Evolutionary conservation across 2,329 filamentous ascomycete species (phyloP).

Genomic region (Sclerotiophoma versabilis): DNA sequence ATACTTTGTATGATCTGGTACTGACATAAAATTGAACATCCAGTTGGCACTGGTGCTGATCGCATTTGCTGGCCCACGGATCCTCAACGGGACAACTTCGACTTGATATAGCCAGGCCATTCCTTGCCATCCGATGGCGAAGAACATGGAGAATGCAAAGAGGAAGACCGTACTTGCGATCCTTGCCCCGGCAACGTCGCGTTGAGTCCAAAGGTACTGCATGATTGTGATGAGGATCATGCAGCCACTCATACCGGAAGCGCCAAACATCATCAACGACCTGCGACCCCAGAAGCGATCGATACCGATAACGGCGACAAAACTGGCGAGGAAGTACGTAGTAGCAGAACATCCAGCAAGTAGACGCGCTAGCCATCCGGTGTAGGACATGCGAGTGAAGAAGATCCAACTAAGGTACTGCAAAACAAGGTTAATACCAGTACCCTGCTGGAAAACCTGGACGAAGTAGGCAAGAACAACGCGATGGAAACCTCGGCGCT

Average conservation of each 20-base stretch:
- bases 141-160: conserved; percentile 89
- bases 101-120: conserved; percentile 69
- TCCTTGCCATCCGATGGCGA: conserved; percentile 81
- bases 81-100: conserved; percentile 86
- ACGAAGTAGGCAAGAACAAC: conserved; percentile 52
- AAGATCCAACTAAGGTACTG: conserved; percentile 59
- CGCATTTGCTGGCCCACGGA: conserved; percentile 85
- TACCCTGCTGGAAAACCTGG: conserved; percentile 55
- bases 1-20: conserved; percentile 47
- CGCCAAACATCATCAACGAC: conserved; percentile 47
- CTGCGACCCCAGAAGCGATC: conserved; percentile 47
- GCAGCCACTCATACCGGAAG: conserved; percentile 43
- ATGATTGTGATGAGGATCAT: conserved; percentile 42
- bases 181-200: conserved; percentile 29
- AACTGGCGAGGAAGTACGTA: conserved; percentile 47
- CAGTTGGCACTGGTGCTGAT: conserved; percentile 90
- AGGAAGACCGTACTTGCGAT: conserved; percentile 70
- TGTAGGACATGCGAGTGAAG: conserved; percentile 58
- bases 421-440: conserved; percentile 41
- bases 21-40: conserved; percentile 64
- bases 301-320: conserved; percentile 48
- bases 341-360: conserved; percentile 49
- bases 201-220: conserved; percentile 35
- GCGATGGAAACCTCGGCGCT: conserved; percentile 52
- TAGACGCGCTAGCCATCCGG: conserved; percentile 52